Conservation (phyloP, 2,329 filamentous ascomycete species). For the Coleophoma crateriformis region DNA sequence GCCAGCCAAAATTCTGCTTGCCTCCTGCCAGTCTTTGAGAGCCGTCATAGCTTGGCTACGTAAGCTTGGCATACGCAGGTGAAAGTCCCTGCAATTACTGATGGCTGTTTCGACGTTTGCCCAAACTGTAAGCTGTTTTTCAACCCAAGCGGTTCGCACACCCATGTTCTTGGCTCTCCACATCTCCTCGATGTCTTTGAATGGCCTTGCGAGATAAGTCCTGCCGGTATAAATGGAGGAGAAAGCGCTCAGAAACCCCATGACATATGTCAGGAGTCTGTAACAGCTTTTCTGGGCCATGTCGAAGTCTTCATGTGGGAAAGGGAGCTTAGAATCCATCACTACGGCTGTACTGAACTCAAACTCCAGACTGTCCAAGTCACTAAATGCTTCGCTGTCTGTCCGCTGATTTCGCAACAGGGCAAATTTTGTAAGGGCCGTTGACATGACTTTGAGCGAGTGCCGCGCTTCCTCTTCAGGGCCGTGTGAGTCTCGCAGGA, state of each 20-base stretch:
- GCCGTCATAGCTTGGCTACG: constrained; percentile 6
- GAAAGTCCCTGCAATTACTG: constrained; percentile 8
- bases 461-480: constrained; percentile 5
- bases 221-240: constrained; percentile 9
- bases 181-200: constrained; percentile 5
- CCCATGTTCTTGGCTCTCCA: constrained; percentile 12
- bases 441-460: constrained; percentile 8
- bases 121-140: constrained; percentile 14
- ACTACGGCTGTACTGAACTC: constrained; percentile 9
- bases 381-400: constrained; percentile 6
- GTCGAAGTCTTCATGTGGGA: constrained; percentile 9
- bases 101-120: constrained; percentile 8
- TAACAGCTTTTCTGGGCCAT: constrained; percentile 13
- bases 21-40: constrained; percentile 9
- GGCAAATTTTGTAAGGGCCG: constrained; percentile 9
- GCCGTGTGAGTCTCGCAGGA: constrained; percentile 5
- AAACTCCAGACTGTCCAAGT: constrained; percentile 13
- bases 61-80: constrained; percentile 3
- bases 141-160: constrained; percentile 11
- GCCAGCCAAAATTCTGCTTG: constrained; percentile 9
- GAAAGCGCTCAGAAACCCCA: constrained; percentile 12
- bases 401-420: constrained; percentile 9
- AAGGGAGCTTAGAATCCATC: constrained; percentile 3
- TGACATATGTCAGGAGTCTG: constrained; percentile 11
- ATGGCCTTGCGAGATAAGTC: constrained; percentile 10